Evolutionary conservation across 164 flowering plant genomes (phyloP).

Genomic region (Aristolochia californica): DNA sequence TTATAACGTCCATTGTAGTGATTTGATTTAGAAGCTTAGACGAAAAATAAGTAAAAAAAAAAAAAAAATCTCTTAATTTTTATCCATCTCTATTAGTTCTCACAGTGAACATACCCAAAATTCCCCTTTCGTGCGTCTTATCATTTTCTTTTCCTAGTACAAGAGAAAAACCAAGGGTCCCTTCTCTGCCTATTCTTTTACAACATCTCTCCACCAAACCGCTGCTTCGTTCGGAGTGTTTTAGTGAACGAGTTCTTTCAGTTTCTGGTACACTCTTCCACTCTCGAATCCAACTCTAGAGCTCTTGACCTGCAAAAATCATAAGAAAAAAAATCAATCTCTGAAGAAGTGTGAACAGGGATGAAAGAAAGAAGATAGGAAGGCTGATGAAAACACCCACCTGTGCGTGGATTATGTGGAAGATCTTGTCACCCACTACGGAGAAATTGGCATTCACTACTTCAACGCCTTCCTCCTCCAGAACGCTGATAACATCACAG

Average conservation of each 20-base stretch:
- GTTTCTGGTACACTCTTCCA: conserved; percentile 28
- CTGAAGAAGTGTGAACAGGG: background rate
- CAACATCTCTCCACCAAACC: no score
- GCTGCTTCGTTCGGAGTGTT: background rate
- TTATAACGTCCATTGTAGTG: no score
- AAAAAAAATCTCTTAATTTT: no score
- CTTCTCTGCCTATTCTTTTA: no score
- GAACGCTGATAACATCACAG: conserved; percentile 28
- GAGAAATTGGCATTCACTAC: conserved; percentile 34
- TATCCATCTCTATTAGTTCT: no score
- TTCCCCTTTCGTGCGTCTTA: no score
- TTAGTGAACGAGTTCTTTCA: conserved; percentile 25
- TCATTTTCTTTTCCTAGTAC: background rate
- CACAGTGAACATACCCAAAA: no score
- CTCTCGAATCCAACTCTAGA: conserved; percentile 48
- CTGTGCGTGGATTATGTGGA: conserved; percentile 42
- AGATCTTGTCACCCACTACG: conserved; percentile 21
- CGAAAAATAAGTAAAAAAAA: no score
- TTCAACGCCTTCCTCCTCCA: conserved; percentile 45
- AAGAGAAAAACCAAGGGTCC: background rate
- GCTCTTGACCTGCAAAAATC: conserved; percentile 25
- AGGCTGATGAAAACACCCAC: conserved; percentile 8
- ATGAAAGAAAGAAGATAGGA: no score
- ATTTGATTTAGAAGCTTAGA: no score
- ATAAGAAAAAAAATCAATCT: background rate